Evolutionary conservation across 2,329 filamentous ascomycete genomes (phyloP), one percentile per base, ranked within the genome.

Genomic region (Setomelanomma holmii): DNA sequence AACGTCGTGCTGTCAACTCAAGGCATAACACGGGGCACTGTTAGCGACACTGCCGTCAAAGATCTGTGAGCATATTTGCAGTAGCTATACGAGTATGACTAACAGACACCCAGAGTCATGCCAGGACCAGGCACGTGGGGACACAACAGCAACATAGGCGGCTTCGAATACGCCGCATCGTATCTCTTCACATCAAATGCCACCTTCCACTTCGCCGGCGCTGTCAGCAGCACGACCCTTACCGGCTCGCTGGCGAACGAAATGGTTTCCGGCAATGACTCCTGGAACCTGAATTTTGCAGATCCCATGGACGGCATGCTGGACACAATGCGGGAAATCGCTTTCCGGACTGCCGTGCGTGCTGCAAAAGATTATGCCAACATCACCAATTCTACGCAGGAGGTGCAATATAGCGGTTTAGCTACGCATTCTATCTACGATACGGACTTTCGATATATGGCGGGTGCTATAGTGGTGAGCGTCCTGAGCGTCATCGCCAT

Each of bases 281-380:
- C 27, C 10, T 30, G 27, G 27, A 30, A 30, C 5, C 27, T 30
- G 17, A 39, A 20, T 5, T 49, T 43, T 16, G 11, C 19, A 21
- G 46, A 49, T 20, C 46, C 46, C 6, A 49, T 49, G 46, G 17
- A 36, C 12, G 20, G 14, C 34, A 49, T 49, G 46, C 33, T 49
- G 7, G 40, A 49, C 16, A 43, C 8, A 16, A 44, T 49, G 40
- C 30, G 40, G 2, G 46, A 49, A 16, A 49, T 49, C 20, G 46
- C 46, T 3, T 49, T 49, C 17, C 39, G 46, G 6, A 49, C 46
- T 4, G 39, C 46, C 10, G 46, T 49, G 1, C 46, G 46, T 14
- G 46, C 40, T 8, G 40, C 33, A 4, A 49, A 24, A 33, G 46
- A 49, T 17, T 14, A 33, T 14, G 40, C 16, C 21, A 49, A 49